Base-by-base conservation (phyloP, 108 stramenopile species). In the Skeletonema costatum region DNA sequence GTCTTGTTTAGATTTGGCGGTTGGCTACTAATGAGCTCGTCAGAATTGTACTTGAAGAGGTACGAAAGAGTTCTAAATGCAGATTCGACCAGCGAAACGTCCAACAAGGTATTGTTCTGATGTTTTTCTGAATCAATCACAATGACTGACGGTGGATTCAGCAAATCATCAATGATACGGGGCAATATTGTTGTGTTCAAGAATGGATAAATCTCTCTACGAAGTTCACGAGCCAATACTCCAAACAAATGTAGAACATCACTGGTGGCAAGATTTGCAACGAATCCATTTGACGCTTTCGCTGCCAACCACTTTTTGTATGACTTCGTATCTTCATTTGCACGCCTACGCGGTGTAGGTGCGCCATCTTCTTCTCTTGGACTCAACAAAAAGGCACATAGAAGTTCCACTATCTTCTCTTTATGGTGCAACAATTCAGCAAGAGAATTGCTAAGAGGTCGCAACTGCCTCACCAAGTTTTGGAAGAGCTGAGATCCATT, bases 401-500 rank as follows among this genome's bases (percentile, higher is more conserved):
- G 39, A 7, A 93, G 14, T 38, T 89, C 73, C 25, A 95, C 81
- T 77, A 95, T 88, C 30, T 81, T 77, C 56, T 81, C 79, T 51
- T 85, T 69, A 51, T 95, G 88, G 64, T 95, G 90, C 39, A 95
- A 70, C 42, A 95, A 62, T 72, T 95, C 94, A 30, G 94, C 90
- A 64, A 95, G 75, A 8, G 91, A 92, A 62, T 91, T 83, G 51
- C 84, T 86, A 61, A 95, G 76, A 39, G 78, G 87, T 84, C 90
- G 89, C 11, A 92, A 53, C 68, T 88, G 74, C 21, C 84, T 78
- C 68, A 89, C 77, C 31, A 93, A 83, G 58, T 82, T 84, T 36
- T 81, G 81, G 73, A 92, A 95, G 21, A 91, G 58, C 77, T 88
- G 88, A 10, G 94, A 95, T 56, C 87, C 89, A 87, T 95, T 95